Evolutionary conservation across 306 rosid genomes (phyloP).

Genomic region (Lupinus albus): DNA sequence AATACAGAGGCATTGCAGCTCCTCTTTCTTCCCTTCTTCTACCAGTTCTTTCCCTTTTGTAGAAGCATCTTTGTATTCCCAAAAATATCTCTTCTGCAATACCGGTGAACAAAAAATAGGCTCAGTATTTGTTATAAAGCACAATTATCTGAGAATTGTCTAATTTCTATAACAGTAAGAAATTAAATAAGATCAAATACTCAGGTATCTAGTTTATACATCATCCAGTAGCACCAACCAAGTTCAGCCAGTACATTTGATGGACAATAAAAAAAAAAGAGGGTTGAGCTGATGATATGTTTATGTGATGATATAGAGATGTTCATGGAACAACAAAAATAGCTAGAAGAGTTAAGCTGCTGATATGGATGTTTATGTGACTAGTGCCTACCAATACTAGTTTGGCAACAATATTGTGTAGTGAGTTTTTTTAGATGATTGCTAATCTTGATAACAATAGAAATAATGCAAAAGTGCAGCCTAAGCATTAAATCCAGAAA

Average conservation of each 20-base stretch:
- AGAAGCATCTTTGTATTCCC: slow-evolving; percentile 61
- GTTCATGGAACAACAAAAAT: background rate
- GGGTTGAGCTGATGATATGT: no score
- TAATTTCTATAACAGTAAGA: slow-evolving; percentile 9
- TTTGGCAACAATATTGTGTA: background rate
- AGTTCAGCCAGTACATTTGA: slow-evolving; percentile 25
- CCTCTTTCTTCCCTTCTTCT: slow-evolving; percentile 57
- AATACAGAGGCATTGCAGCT: slow-evolving; percentile 59
- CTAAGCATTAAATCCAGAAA: slow-evolving; percentile 22
- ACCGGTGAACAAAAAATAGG: slow-evolving; percentile 29
- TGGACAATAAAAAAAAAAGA: background rate
- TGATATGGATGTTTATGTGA: background rate
- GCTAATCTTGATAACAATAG: slow-evolving; percentile 7
- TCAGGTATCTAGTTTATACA: background rate
- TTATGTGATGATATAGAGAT: no score
- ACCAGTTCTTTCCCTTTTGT: slow-evolving; percentile 55
- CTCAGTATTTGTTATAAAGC: slow-evolving; percentile 38
- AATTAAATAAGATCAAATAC: background rate
- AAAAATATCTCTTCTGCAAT: slow-evolving; percentile 67
- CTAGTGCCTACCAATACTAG: slow-evolving; percentile 11
- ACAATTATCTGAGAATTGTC: background rate
- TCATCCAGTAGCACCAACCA: slow-evolving; percentile 11
- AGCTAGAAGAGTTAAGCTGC: background rate
- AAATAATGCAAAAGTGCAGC: slow-evolving; percentile 6
- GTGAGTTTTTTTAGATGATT: slow-evolving; percentile 13